Percentiles rank a stretch among this genome's conserved stretches.
phyloP scores from a whole-genome alignment of 2,329 filamentous ascomycete genomes.

The Talaromyces sp. region DNA sequence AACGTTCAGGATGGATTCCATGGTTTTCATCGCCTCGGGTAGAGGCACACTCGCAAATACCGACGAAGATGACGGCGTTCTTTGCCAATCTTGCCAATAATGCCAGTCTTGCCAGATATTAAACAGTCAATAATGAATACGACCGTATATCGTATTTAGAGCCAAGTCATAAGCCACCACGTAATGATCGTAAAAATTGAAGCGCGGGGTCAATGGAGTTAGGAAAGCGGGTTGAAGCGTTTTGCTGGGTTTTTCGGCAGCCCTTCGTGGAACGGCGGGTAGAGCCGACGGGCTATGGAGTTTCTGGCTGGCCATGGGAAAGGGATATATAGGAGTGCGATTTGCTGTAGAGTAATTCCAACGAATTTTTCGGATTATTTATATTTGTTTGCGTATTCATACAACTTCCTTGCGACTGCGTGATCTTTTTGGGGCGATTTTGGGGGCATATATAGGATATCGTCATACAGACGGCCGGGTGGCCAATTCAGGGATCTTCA shows the following conservation, averaged over 20 bases:
- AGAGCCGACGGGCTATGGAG: slow-evolving; percentile 6
- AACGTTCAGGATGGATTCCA: not conserved
- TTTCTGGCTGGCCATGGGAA: not conserved
- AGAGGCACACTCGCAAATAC: not conserved
- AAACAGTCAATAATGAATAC: not conserved
- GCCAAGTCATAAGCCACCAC: not conserved
- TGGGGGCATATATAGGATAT: not conserved
- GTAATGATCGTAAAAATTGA: not conserved
- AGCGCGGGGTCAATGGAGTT: not conserved
- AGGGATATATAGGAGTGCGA: not conserved
- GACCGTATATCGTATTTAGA: not conserved
- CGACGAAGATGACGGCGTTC: not conserved
- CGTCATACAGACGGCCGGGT: not conserved
- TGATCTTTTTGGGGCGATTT: not conserved
- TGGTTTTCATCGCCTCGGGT: not conserved
- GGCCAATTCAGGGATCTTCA: not conserved
- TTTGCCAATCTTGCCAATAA: not conserved
- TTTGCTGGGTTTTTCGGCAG: not conserved
- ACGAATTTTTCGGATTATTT: not conserved
- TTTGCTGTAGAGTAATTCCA: not conserved
- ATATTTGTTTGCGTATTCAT: not conserved
- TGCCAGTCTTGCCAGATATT: too few species aligned
- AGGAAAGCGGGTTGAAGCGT: not conserved
- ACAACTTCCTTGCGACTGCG: not conserved
- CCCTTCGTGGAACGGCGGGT: slow-evolving; percentile 2